Conservation (phyloP, 768 basidiomycete species). For the Phlegmacium glaucopus region DNA sequence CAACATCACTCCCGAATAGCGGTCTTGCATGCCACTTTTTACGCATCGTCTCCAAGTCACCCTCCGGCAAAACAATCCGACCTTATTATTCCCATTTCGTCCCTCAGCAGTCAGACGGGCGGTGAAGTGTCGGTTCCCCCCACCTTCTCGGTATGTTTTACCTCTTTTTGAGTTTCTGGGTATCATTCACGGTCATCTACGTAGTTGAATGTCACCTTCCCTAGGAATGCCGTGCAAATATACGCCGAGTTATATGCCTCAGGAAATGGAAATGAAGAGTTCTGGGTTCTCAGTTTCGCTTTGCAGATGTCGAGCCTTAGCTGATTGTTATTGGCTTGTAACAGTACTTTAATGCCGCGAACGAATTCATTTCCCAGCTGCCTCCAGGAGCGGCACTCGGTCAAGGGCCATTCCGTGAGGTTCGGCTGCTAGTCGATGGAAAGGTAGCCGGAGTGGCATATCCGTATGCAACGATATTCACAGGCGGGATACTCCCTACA, state of each 20-base stretch:
- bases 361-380: conserved; percentile 52
- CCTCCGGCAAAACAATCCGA: conserved; percentile 61
- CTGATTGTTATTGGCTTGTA: not conserved
- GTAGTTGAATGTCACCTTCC: conserved; percentile 66
- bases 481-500: conserved; percentile 68
- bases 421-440: conserved; percentile 44
- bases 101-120: conserved; percentile 58
- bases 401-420: conserved; percentile 50
- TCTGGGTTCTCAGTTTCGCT: conserved; percentile 51
- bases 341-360: conserved; percentile 68
- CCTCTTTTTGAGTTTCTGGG: not conserved
- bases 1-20: conserved; percentile 37
- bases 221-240: conserved; percentile 62
- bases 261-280: conserved; percentile 57
- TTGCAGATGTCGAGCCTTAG: not conserved
- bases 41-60: conserved; percentile 50
- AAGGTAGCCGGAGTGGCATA: conserved; percentile 45
- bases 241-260: conserved; percentile 74
- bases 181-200: not conserved
- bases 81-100: conserved; percentile 68
- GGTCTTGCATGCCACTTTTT: conserved; percentile 68
- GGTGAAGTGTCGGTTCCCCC: conserved; percentile 77
- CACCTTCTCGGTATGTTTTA: conserved; percentile 51
- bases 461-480: conserved; percentile 64
- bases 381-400: conserved; percentile 42